These are phyloP conservation scores for Malus hybrid DNA, from an alignment of 331 rosid genomes.

Conservation along the genomic window DNA sequence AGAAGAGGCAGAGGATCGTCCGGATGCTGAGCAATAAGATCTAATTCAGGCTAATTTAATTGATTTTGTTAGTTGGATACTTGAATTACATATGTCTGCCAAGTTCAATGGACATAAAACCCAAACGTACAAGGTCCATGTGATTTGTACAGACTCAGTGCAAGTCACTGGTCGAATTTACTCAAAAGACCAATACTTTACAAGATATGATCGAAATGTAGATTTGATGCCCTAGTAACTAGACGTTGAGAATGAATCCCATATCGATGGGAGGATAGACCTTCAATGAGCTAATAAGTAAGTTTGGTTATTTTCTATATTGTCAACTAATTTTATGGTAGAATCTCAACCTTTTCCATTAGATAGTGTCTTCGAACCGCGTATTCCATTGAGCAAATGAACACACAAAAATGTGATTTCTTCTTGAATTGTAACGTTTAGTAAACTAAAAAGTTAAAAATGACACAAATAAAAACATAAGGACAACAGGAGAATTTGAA, in stretches of 20 bases:
- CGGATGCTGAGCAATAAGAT: not conserved
- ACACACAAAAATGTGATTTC: too few species aligned
- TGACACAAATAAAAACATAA: too few species aligned
- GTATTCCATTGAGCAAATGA: too few species aligned
- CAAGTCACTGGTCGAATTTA: not conserved
- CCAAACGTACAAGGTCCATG: not conserved
- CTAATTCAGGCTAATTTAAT: not conserved
- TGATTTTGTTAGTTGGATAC: not conserved
- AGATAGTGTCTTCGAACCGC: too few species aligned
- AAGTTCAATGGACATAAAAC: not conserved
- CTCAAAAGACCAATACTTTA: not conserved
- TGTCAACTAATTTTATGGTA: too few species aligned
- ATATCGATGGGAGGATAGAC: too few species aligned
- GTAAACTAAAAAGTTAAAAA: not conserved
- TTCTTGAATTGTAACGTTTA: not conserved
- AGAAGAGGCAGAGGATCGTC: not conserved
- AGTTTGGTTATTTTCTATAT: too few species aligned
- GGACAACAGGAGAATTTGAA: too few species aligned
- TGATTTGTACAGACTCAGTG: not conserved
- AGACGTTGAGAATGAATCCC: too few species aligned
- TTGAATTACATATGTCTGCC: not conserved
- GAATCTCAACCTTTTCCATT: fast-evolving
- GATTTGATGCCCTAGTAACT: too few species aligned
- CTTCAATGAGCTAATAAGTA: too few species aligned
- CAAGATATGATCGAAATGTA: not conserved